phyloP scores from a whole-genome alignment of 2,329 filamentous ascomycete species.

The Aspergillus melleus region DNA sequence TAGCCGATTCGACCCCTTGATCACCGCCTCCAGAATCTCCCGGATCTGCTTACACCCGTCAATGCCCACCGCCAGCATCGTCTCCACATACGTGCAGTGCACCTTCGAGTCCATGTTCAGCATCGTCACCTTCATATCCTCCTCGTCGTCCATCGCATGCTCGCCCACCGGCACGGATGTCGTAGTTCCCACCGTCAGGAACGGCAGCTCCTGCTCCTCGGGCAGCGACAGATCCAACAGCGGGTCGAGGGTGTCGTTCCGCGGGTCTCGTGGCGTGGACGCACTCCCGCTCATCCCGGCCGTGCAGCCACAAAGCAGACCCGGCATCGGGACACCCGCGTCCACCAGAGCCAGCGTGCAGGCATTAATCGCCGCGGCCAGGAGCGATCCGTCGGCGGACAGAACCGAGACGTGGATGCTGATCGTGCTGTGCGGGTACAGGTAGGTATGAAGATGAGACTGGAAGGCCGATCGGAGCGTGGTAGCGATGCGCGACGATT shows the following conservation, averaged over 20 bases:
- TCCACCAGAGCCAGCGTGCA: conserved; percentile 89
- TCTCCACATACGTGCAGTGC: conserved; percentile 76
- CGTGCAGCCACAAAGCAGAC: conserved; percentile 86
- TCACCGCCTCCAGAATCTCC: conserved; percentile 75
- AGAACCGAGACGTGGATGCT: conserved; percentile 82
- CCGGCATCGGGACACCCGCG: conserved; percentile 91
- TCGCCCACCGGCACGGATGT: conserved; percentile 46
- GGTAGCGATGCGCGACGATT: conserved; percentile 61
- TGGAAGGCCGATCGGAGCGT: conserved; percentile 77
- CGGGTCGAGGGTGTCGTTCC: conserved; percentile 44
- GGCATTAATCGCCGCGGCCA: conserved; percentile 88
- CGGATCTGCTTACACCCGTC: conserved; percentile 89
- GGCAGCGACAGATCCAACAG: conserved; percentile 46
- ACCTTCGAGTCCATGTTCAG: conserved; percentile 85
- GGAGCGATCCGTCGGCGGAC: conserved; percentile 82
- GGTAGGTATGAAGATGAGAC: conserved; percentile 75
- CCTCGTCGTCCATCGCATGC: conserved; percentile 55
- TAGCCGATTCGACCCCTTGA: conserved; percentile 41
- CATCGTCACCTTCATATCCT: conserved; percentile 65
- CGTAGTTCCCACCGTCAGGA: conserved; percentile 76
- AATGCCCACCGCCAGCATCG: conserved; percentile 88
- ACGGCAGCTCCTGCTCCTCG: conserved; percentile 74
- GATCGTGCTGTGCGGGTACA: conserved; percentile 87
- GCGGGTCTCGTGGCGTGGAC: conserved; percentile 41
- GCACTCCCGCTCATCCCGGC: conserved; percentile 64